Evolutionary conservation across 371 early-diverging fungal genomes (phyloP).

Genomic region (Chytridium lagenaria): DNA sequence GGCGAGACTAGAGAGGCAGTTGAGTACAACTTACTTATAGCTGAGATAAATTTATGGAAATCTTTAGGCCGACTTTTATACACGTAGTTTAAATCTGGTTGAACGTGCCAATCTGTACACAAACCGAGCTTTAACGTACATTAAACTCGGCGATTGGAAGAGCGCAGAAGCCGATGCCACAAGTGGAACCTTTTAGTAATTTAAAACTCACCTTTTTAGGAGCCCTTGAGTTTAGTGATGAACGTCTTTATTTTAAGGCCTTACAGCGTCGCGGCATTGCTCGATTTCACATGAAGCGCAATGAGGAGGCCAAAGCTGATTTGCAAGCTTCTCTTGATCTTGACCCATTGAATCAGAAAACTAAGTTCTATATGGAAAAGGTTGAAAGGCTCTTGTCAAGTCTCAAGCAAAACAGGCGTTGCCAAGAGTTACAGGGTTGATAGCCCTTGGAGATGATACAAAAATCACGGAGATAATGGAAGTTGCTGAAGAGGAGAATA

Average conservation of each 20-base stretch:
- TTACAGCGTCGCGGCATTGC: background rate
- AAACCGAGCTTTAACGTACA: background rate
- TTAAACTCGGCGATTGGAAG: background rate
- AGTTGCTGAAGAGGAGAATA: background rate
- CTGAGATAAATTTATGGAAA: background rate
- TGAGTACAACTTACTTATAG: background rate
- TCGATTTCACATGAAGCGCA: background rate
- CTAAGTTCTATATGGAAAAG: background rate
- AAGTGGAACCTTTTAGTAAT: background rate
- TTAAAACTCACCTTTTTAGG: background rate
- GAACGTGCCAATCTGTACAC: background rate
- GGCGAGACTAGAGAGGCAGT: slow-evolving; percentile 1
- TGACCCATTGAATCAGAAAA: background rate
- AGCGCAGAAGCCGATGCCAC: background rate
- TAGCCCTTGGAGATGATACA: no score
- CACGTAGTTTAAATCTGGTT: background rate
- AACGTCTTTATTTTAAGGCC: background rate
- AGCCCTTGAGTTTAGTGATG: background rate
- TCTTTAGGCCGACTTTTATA: background rate
- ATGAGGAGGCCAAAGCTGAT: background rate
- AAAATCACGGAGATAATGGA: background rate
- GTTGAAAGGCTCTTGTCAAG: background rate
- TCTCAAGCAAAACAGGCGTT: background rate
- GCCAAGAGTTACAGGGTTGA: no score
- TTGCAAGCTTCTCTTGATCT: background rate